Conservation (phyloP, 176 grass and related monocot genomes). For the Eragrostis nindensis region DNA sequence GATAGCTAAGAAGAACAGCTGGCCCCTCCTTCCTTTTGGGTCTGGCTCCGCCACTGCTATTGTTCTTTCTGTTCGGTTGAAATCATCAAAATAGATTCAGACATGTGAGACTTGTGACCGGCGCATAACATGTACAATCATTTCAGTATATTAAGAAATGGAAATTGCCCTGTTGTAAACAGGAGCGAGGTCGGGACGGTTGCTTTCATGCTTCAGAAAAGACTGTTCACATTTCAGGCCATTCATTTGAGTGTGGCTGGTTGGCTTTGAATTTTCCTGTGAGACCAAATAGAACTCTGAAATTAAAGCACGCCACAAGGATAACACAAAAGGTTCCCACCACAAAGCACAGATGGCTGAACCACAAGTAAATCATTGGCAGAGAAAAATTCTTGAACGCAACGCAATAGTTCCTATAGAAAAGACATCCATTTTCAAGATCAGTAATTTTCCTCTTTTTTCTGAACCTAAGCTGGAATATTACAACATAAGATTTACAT, state of each 20-base stretch:
- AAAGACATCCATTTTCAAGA: neutral
- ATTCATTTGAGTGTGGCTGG: constrained; percentile 12
- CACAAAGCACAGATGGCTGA: neutral
- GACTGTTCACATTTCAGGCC: constrained; percentile 7
- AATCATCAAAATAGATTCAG: neutral
- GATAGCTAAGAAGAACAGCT: too few species aligned
- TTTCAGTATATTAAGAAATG: too few species aligned
- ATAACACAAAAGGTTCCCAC: neutral
- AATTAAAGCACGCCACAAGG: neutral
- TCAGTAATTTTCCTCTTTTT: neutral
- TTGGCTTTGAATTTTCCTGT: constrained; percentile 24
- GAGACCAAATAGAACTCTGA: neutral
- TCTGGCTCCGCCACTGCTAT: too few species aligned
- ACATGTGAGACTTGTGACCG: neutral
- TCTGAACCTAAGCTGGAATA: neutral
- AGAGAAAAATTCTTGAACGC: neutral
- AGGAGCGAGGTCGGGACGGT: neutral
- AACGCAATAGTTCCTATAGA: neutral
- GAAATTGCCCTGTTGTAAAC: neutral
- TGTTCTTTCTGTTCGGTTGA: neutral
- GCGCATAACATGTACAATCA: neutral
- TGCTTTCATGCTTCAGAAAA: neutral
- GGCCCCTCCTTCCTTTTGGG: too few species aligned
- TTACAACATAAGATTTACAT: neutral
- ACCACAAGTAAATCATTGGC: constrained; percentile 40